These are phyloP conservation scores for Salvia miltiorrhiza DNA, from an alignment of 257 asterid species.

Conservation along the genomic window DNA sequence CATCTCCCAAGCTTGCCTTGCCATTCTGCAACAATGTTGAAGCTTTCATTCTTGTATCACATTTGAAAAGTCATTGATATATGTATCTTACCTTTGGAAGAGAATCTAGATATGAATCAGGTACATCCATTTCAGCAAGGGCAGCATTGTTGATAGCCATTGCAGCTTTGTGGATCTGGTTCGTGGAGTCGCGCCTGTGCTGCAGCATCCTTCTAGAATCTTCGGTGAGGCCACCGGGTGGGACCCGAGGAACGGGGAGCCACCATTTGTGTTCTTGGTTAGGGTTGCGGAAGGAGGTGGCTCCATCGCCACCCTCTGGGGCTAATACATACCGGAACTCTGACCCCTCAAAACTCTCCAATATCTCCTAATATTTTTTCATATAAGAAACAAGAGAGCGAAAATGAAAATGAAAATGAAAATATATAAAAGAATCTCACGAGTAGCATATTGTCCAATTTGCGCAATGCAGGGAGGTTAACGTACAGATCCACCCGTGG, in stretches of 20 bases:
- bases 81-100: slow-evolving; percentile 64
- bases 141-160: slow-evolving; percentile 71
- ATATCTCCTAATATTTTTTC: too few species aligned
- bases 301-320: slow-evolving; percentile 43
- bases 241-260: slow-evolving; percentile 84
- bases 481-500: slow-evolving; percentile 65
- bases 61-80: too few species aligned
- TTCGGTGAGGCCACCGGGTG: slow-evolving; percentile 60
- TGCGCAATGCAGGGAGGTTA: slow-evolving; percentile 83
- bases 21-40: slow-evolving; percentile 57
- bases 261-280: slow-evolving; percentile 85
- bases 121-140: slow-evolving; percentile 75
- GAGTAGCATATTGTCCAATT: slow-evolving; percentile 76
- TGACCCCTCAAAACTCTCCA: slow-evolving; percentile 50
- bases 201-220: slow-evolving; percentile 57
- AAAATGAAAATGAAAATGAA: slow-evolving; percentile 12
- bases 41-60: too few species aligned
- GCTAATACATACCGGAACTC: slow-evolving; percentile 78
- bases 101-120: slow-evolving; percentile 56
- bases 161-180: slow-evolving; percentile 85
- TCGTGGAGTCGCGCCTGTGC: slow-evolving; percentile 63
- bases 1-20: slow-evolving; percentile 64
- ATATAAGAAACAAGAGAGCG: neutral
- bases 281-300: slow-evolving; percentile 52
- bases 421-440: slow-evolving; percentile 48